Evolutionary conservation across 495 filamentous ascomycete species (phyloP), one percentile per base, ranked within the genome.

Genomic region (Penicillium pancosmium): DNA sequence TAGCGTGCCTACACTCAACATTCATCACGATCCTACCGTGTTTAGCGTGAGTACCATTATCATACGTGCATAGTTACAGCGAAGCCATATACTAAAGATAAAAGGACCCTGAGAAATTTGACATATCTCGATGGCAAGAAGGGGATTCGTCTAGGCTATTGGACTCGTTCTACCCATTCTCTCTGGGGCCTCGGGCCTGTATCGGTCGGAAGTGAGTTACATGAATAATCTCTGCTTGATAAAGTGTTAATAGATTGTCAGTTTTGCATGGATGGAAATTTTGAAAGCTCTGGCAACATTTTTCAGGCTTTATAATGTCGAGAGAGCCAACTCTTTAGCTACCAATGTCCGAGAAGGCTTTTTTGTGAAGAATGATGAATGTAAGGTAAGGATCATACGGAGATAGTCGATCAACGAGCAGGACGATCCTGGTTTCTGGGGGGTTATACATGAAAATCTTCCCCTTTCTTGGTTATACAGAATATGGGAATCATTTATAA

Each of bases 261-360:
- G 36, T n/a, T 38, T 57, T 57, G 55, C 55, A 13, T 57, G 55
- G 55, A 50, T 57, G 55, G 47, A 57, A 27, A 51, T 57, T 0
- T 16, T 57, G 4, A 57, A 57, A n/a, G 50, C 23, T n/a, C 15
- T 46, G 41, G 55, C 31, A 10, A 51, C 55, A 7, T 16, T 52
- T 7, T 52, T 57, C n/a, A 57, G 33, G 36, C 6, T 44, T 10
- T 52, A 34, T n/a, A 46, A 35, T 3, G 16, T 57, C 16, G 48
- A 52, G 43, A 46, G 48, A 18, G 48, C 34, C 12, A 40, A 15
- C 10, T 8, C 38, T 8, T 6, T 15, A 33, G 47, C 19, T 5
- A 57, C 34, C 8, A 21, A 43, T 5, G 36, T 52, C n/a, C 48
- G 55, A 10, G 48, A 52, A 23, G 55, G 55, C 8, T 52, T 57